These are phyloP conservation scores for Gnomoniopsis sp. DNA, from an alignment of 2,329 filamentous ascomycete genomes.

Conservation along the genomic window DNA sequence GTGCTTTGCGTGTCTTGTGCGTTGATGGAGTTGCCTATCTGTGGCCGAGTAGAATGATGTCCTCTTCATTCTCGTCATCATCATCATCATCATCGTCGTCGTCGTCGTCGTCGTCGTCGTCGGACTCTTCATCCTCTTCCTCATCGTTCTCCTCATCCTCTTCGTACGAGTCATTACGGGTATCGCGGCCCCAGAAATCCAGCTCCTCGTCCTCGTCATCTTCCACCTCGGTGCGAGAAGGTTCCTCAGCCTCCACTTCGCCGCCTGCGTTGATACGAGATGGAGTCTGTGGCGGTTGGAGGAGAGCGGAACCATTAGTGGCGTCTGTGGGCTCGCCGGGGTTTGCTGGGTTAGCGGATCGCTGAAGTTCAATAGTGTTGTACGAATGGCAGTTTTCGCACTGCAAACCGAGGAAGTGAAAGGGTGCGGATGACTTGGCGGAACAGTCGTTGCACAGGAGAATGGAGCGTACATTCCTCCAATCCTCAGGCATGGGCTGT, in stretches of 20 bases:
- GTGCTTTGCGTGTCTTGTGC: too few relatives aligned
- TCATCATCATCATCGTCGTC: constrained; percentile 44
- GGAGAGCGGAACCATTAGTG: background rate
- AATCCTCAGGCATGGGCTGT: constrained; percentile 90
- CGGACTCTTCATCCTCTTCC: constrained; percentile 39
- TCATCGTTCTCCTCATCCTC: constrained; percentile 45
- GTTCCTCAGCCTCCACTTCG: too few relatives aligned
- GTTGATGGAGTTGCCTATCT: constrained; percentile 23
- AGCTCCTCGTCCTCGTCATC: constrained; percentile 49
- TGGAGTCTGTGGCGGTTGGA: background rate
- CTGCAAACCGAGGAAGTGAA: constrained; percentile 93
- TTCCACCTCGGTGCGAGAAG: background rate
- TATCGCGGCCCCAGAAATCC: constrained; percentile 38
- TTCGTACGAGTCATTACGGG: constrained; percentile 25
- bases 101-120: constrained; percentile 40
- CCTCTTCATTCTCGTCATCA: constrained; percentile 42
- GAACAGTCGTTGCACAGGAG: constrained; percentile 95
- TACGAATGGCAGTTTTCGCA: constrained; percentile 72
- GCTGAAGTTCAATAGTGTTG: constrained; percentile 59
- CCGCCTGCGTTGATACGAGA: too few relatives aligned
- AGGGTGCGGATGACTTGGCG: constrained; percentile 78
- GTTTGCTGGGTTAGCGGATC: constrained; percentile 13
- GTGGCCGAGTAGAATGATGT: constrained; percentile 49
- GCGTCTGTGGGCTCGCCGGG: background rate
- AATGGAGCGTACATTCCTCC: constrained; percentile 73